Evolutionary conservation across 306 rosid genomes (phyloP).

Genomic region (Styphnolobium japonicum): DNA sequence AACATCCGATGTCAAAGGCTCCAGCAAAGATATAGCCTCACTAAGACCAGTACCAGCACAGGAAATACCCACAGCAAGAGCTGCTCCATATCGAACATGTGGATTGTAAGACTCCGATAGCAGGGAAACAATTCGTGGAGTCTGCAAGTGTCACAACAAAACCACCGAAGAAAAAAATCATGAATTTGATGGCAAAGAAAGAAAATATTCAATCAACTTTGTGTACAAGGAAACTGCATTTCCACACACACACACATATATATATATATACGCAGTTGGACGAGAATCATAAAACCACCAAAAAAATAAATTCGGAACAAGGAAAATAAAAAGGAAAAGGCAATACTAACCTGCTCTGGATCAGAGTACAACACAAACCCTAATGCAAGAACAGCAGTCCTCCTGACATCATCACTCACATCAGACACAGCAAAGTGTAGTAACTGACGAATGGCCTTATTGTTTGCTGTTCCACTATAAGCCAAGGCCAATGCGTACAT

Average conservation of each 20-base stretch:
- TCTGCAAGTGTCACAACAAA: slow-evolving; percentile 50
- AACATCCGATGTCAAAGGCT: slow-evolving; percentile 96
- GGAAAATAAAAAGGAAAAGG: not conserved
- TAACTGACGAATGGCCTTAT: slow-evolving; percentile 94
- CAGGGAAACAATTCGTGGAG: slow-evolving; percentile 92
- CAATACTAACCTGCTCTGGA: slow-evolving; percentile 87
- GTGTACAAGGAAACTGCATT: too few relatives aligned
- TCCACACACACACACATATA: too few relatives aligned
- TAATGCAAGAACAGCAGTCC: slow-evolving; percentile 97
- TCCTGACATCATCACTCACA: slow-evolving; percentile 97
- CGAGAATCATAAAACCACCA: not conserved
- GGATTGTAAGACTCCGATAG: slow-evolving; percentile 96
- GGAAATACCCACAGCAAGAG: slow-evolving; percentile 97
- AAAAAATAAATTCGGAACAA: slow-evolving; percentile 2
- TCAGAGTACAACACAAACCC: slow-evolving; percentile 97
- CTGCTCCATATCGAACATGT: slow-evolving; percentile 97
- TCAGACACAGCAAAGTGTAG: slow-evolving; percentile 98
- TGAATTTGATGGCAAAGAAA: not conserved
- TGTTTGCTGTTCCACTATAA: slow-evolving; percentile 92
- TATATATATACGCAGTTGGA: not conserved
- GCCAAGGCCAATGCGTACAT: slow-evolving; percentile 99
- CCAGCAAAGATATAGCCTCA: slow-evolving; percentile 94
- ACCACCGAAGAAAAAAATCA: not conserved
- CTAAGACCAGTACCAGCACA: slow-evolving; percentile 98
- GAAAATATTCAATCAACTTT: not conserved